Percentiles rank a stretch among this genome's conserved stretches.
These are phyloP conservation scores for Cladosporium sp. DNA, from an alignment of 2,329 filamentous ascomycete species.

Conservation along the genomic window DNA sequence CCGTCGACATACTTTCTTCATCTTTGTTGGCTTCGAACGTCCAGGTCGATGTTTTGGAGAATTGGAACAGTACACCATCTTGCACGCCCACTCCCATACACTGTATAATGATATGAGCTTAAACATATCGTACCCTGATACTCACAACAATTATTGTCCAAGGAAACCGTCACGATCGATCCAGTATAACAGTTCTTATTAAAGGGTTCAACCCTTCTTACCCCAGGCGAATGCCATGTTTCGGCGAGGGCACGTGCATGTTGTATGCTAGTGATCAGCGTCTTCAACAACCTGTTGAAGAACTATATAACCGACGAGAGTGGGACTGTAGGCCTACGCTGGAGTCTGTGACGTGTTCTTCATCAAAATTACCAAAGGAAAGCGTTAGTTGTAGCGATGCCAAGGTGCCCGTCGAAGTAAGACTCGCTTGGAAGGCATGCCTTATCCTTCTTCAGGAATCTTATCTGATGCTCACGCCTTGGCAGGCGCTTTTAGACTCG, in stretches of 20 bases:
- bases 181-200: too few species aligned
- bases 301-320: background rate
- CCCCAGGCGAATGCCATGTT: background rate
- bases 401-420: background rate
- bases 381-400: background rate
- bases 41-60: too few species aligned
- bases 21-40: too few species aligned
- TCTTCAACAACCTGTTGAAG: background rate
- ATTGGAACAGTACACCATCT: too few species aligned
- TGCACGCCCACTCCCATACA: too few species aligned
- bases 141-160: too few species aligned
- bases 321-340: background rate
- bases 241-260: background rate
- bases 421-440: background rate
- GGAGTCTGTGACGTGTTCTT: background rate
- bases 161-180: too few species aligned
- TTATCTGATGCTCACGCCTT: conserved; percentile 4
- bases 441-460: conserved; percentile 10
- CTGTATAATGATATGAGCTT: too few species aligned
- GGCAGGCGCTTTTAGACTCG: background rate
- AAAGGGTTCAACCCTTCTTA: background rate
- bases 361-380: background rate
- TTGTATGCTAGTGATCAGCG: background rate
- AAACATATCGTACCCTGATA: too few species aligned
- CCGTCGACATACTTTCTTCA: too few species aligned